Evolutionary conservation across 169 alveolate genomes (phyloP).

Genomic region (Babesia bovis): DNA sequence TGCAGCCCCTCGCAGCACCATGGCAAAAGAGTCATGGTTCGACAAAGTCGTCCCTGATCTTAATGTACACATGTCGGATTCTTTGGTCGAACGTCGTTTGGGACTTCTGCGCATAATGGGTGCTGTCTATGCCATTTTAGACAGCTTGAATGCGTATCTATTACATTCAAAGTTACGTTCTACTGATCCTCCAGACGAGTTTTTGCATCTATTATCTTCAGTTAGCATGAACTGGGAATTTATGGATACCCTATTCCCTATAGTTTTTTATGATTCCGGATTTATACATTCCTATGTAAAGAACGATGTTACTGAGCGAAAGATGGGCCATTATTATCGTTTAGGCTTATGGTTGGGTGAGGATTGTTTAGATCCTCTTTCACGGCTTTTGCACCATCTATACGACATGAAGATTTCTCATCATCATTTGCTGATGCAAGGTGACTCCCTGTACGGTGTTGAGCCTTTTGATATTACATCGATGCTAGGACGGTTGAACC

Average conservation of each 20-base stretch:
- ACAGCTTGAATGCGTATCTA: neutral
- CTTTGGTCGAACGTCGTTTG: conserved; percentile 28
- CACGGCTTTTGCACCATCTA: conserved; percentile 23
- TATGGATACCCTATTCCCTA: conserved; percentile 42
- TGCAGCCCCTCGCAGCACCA: conserved; percentile 27
- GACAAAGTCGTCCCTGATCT: conserved; percentile 3
- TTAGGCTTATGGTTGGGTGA: conserved; percentile 48
- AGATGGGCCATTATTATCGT: conserved; percentile 22
- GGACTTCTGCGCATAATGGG: conserved; percentile 42
- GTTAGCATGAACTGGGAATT: conserved; percentile 45
- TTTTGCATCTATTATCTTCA: conserved; percentile 1
- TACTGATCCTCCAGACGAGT: neutral
- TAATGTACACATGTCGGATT: conserved; percentile 16
- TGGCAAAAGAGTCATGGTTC: conserved; percentile 33
- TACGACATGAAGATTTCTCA: conserved; percentile 18
- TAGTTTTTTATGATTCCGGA: conserved; percentile 30
- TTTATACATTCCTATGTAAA: conserved; percentile 22
- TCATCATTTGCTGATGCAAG: conserved; percentile 10
- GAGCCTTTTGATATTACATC: neutral
- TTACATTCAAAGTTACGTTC: neutral
- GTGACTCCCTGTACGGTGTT: neutral
- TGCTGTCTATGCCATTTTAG: conserved; percentile 11
- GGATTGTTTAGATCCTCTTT: conserved; percentile 15
- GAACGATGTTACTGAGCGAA: conserved; percentile 27
- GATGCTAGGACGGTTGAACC: neutral